Conservation (phyloP, 2,329 filamentous ascomycete genomes). For the Sarocladiaceae sp. region DNA sequence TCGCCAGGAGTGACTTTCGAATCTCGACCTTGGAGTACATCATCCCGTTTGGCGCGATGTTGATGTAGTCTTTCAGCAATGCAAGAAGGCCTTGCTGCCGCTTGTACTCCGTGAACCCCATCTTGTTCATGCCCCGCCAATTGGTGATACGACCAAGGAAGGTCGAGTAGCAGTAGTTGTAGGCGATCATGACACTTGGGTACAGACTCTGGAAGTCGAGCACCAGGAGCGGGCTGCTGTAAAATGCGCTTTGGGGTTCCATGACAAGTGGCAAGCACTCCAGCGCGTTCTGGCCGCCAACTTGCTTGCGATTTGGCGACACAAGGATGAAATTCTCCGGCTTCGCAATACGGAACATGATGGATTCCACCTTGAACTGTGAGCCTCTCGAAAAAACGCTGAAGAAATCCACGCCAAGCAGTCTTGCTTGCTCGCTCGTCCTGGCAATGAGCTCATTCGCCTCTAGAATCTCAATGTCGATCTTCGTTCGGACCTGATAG, state of each 20-base stretch:
- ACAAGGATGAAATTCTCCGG: conserved; percentile 89
- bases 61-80: conserved; percentile 77
- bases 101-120: conserved; percentile 87
- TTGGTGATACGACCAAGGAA: conserved; percentile 79
- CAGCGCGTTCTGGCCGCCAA: conserved; percentile 86
- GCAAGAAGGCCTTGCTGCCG: conserved; percentile 69
- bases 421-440: conserved; percentile 87
- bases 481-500: conserved; percentile 65
- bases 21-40: conserved; percentile 86
- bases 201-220: conserved; percentile 96
- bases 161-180: conserved; percentile 98
- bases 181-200: conserved; percentile 97
- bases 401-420: conserved; percentile 93
- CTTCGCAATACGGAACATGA: conserved; percentile 98
- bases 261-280: conserved; percentile 94
- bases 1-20: conserved; percentile 83
- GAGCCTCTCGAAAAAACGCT: conserved; percentile 92
- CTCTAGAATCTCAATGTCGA: conserved; percentile 88
- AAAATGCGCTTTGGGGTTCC: conserved; percentile 94
- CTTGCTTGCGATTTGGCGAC: conserved; percentile 85
- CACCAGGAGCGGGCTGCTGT: conserved; percentile 81
- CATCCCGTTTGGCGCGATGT: conserved; percentile 91
- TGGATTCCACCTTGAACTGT: conserved; percentile 96
- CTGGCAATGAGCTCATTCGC: conserved; percentile 81
- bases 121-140: conserved; percentile 89